phyloP scores from a whole-genome alignment of 805 yeast species.

The Zygotorulaspora florentina region DNA sequence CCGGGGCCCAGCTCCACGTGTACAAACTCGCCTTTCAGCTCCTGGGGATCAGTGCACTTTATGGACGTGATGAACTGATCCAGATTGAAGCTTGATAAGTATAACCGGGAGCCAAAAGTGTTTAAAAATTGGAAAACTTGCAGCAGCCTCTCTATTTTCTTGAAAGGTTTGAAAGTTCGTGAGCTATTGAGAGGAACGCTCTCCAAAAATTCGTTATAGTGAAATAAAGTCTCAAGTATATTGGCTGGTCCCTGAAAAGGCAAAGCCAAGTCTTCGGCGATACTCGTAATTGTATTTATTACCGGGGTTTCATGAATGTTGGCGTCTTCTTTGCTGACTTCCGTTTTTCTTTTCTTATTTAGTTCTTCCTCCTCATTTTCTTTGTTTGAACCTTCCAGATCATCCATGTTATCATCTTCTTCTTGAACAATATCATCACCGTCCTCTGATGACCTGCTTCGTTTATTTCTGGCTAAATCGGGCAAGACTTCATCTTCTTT shows the following conservation, averaged over 20 bases:
- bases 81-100: conserved; percentile 25
- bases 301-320: conserved; percentile 8
- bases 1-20: conserved; percentile 10
- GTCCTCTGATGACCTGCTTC: conserved; percentile 17
- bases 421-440: conserved; percentile 27
- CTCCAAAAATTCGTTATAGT: conserved; percentile 26
- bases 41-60: conserved; percentile 29
- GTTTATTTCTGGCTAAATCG: conserved; percentile 9
- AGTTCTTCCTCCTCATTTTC: conserved; percentile 9
- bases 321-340: conserved; percentile 9
- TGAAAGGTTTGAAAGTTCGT: conserved; percentile 9
- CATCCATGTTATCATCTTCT: conserved; percentile 25
- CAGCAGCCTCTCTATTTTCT: conserved; percentile 23
- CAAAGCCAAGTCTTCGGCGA: conserved; percentile 26
- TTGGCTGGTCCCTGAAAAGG: conserved; percentile 27
- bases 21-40: conserved; percentile 29
- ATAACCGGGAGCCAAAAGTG: conserved; percentile 27
- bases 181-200: conserved; percentile 11
- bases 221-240: conserved; percentile 15
- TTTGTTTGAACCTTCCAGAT: conserved; percentile 14
- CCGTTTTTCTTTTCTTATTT: conserved; percentile 13
- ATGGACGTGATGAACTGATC: conserved; percentile 31
- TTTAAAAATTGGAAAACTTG: conserved; percentile 32
- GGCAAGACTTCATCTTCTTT: conserved; percentile 29
- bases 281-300: conserved; percentile 18